Conservation (phyloP, 2,329 filamentous ascomycete species). For the Apiospora arundinis region DNA sequence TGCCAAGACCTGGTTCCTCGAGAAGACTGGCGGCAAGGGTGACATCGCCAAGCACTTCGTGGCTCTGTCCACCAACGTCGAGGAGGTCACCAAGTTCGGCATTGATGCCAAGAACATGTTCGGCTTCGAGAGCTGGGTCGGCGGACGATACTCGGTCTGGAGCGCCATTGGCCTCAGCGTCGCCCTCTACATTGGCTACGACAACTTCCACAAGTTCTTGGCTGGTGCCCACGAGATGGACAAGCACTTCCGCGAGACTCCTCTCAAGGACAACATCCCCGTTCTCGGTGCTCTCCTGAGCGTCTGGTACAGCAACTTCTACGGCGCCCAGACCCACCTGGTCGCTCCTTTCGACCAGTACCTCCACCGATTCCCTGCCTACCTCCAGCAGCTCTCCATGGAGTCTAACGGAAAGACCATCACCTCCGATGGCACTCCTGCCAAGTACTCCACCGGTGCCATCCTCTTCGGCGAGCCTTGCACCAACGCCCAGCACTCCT, state of each 20-base stretch:
- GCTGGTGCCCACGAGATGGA: conserved; percentile 97
- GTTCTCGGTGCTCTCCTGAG: conserved; percentile 89
- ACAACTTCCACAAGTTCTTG: conserved; percentile 97
- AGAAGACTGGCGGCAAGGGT: conserved; percentile 75
- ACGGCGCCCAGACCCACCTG: conserved; percentile 95
- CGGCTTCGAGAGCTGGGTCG: conserved; percentile 98
- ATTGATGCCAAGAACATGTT: conserved; percentile 99
- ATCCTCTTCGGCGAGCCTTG: conserved; percentile 98
- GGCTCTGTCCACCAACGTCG: conserved; percentile 93
- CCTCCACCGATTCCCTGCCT: conserved; percentile 97
- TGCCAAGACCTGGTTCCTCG: conserved; percentile 95
- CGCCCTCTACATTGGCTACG: conserved; percentile 91
- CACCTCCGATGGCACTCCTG: conserved; percentile 84
- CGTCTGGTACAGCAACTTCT: conserved; percentile 99
- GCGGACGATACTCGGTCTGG: conserved; percentile 98
- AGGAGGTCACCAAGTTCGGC: conserved; percentile 96
- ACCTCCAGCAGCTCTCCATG: conserved; percentile 99
- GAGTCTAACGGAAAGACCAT: conserved; percentile 99
- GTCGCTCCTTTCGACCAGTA: conserved; percentile 99
- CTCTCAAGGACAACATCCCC: conserved; percentile 94
- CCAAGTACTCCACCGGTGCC: conserved; percentile 96
- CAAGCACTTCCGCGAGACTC: conserved; percentile 93
- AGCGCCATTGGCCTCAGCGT: conserved; percentile 97
- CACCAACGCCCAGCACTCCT: conserved; percentile 99
- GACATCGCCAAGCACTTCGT: conserved; percentile 99